Evolutionary conservation across 225 moss, liverwort and hornwort genomes (phyloP), one percentile per base, ranked within the genome.

Genomic region (Lunularia cruciata): DNA sequence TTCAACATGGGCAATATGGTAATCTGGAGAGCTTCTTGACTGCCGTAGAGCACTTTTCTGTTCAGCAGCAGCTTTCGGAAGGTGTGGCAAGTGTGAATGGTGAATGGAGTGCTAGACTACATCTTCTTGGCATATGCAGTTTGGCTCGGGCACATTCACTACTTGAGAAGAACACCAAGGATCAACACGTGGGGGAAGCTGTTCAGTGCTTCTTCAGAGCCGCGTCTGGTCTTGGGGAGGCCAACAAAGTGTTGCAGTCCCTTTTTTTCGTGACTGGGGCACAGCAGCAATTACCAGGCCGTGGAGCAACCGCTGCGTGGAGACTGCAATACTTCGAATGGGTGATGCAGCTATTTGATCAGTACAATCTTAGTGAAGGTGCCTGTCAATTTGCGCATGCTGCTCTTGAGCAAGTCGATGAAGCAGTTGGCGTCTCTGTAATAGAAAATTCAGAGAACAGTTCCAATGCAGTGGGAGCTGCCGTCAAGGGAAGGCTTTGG

Each of bases 271-370:
- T 90, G 49, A 72, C 76, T 72, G 88, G 81, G 55, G 89, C 89
- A 55, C 87, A 91, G 77, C 89, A 89, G 78, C 89, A 77, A 73
- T 51, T 89, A 58, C 86, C 89, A 77, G 90, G 87, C 43, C 74
- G 58, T 7, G 84, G 90, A 26, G 86, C 92, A 26, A 79, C 86
- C 58, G 98, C 93, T 40, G 89, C 90, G 47, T 98, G 90, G 98
- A 88, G 77, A 60, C 83, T 98, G 64, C 81, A 91, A 78, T 98
- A 98, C 61, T 98, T 86, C 69, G 98, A 98, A 72, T 93, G 98
- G 98, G 92, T 98, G 37, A 98, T 98, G 98, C 98, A 98, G 81
- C 86, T 98, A 51, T 98, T 98, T 83, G 98, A 98, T 72, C 98
- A 93, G 67, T 93, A 98, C 73, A 91, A 82, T 60, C 73, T 98